Base-by-base conservation (phyloP, 2,329 filamentous ascomycete species). In the Davidsoniella virescens region DNA sequence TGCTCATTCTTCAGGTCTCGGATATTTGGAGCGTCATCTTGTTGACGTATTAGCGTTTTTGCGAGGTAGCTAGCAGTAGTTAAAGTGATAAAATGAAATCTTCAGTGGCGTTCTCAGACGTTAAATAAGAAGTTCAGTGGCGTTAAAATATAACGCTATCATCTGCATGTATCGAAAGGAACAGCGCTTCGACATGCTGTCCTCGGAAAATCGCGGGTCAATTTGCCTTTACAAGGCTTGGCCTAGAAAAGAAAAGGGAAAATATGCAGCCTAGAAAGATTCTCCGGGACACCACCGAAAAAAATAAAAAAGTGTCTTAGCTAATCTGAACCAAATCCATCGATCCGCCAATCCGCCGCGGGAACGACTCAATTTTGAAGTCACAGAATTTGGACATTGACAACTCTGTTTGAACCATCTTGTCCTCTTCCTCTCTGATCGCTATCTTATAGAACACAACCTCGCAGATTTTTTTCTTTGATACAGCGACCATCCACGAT, bases 171-270 rank as follows among this genome's bases (percentile, higher is more conserved):
- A 33, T 46, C 14, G 2, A n/a, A 39, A 9, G 29, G 8, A 17
- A 14, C 23, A 14, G 49, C 49, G 49, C 49, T 51, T 51, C 20
- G 37, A 44, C 25, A 42, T 52, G 26, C 50, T 44, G 18, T 39
- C 50, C 50, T 47, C 50, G 50, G 50, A 52, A 52, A 52, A 52
- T 42, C 23, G 29, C 50, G 50, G 50, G 47, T 33, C 40, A 44
- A 44, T 44, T 20, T n/a, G n/a, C 42, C 18, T 23, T n/a, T 18
- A n/a, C 9, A 20, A 10, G 14, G 9, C 17, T n/a, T 20, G 17
- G 42, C 17, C n/a, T 44, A 39, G 17, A 37, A 9, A 38, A 23
- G 16, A 18, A 23, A 23, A n/a, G 12, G 5, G 25, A 16, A 47
- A 20, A 10, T 16, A 20, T 41, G 9, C 33, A 48, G 46, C 26